Evolutionary conservation across 495 filamentous ascomycete genomes (phyloP), one percentile per base, ranked within the genome.

Genomic region (Penicillium manginii): DNA sequence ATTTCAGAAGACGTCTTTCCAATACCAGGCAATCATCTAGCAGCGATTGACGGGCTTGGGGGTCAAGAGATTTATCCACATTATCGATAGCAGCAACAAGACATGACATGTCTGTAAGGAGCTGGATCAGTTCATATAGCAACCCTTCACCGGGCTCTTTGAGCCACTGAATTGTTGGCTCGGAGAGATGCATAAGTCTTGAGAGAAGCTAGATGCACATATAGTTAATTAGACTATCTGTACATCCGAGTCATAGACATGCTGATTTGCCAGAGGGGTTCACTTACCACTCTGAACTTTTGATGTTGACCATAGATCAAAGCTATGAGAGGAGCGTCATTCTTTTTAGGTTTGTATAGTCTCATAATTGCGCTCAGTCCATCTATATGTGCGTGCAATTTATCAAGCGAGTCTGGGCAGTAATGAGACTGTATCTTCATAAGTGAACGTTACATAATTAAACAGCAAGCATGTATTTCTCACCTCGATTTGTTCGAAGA

Each of bases 401-500:
- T 40, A 21, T 43, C 9, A n/a, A 47, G n/a, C 7, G 35, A 43
- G 15, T 45, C 18, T 19, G 52, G 52, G 17, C 52, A 55, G 31
- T 55, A 40, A 43, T 46, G 40, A 18, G 7, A 47, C 52, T 55
- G 14, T 39, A 2, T 18, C 12, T 31, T 33, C 15, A 33, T 47
- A 29, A 47, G 45, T 53, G n/a, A 52, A 18, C 19, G 29, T 37
- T 39, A 3, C 8, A 42, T 55, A 22, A 55, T 14, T 18, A 33
- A 23, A 11, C 14, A n/a, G 12, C 33, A 18, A 19, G 14, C n/a
- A n/a, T n/a, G 19, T 31, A 11, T 18, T 47, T 55, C 52, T 45
- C 12, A 55, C 52, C 52, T 55, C 35, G 47, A 55, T 22, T 26
- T 55, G 52, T n/a, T 55, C 22, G 19, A 55, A 55, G 18, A 55